These are phyloP conservation scores for Cadophora gregata DNA, from an alignment of 2,329 filamentous ascomycete species.

Conservation along the genomic window DNA sequence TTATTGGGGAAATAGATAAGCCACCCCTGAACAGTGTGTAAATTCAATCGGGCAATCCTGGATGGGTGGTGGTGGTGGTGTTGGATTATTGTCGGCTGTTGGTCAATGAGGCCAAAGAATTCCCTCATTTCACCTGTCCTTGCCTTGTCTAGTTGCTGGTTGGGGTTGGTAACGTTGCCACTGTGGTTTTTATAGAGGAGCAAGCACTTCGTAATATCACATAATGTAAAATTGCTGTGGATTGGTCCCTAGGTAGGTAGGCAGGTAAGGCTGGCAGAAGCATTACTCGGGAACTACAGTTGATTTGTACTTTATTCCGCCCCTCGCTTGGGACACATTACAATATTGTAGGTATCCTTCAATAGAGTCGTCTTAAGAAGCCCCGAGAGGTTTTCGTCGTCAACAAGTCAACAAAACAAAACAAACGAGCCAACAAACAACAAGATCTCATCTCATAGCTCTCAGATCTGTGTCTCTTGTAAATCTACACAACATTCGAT, in stretches of 20 bases:
- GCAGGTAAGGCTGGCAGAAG: background rate
- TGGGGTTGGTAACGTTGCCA: background rate
- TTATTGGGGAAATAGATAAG: conserved; percentile 3
- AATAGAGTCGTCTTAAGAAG: background rate
- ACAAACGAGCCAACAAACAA: no score
- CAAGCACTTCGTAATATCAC: background rate
- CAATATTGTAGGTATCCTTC: no score
- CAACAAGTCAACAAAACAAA: background rate
- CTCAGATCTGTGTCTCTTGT: background rate
- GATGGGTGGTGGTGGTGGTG: background rate
- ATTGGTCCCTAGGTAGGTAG: no score
- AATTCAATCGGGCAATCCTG: background rate
- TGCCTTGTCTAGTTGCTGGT: background rate
- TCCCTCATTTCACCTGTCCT: background rate
- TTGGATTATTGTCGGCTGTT: background rate
- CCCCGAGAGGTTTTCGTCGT: background rate
- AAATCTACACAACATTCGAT: background rate
- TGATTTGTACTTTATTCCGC: no score
- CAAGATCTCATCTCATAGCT: background rate
- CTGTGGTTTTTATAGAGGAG: background rate
- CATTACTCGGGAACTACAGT: background rate
- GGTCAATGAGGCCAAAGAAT: background rate
- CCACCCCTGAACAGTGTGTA: conserved; percentile 6
- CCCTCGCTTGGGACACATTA: no score
- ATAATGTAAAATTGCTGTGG: conserved; percentile 1